Evolutionary conservation across 2,329 filamentous ascomycete species (phyloP), one percentile per base, ranked within the genome.

Genomic region (Ceratocystis colombiana): DNA sequence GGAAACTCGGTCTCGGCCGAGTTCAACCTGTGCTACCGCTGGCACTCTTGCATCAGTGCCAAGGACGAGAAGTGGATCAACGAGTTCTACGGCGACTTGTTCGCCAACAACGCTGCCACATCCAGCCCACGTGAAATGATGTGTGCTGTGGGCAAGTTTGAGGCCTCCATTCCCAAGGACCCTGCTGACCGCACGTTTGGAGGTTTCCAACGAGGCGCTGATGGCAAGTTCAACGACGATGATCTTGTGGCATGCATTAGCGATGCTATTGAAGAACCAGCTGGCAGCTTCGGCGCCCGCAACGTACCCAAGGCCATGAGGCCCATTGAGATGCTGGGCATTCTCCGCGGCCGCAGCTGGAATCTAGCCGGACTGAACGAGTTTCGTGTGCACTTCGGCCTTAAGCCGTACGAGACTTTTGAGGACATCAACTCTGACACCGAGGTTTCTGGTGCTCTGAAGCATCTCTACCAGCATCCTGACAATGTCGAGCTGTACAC

Each of bases 11-110:
- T 93, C 4, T 93, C 89, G 0, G 89, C 88, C 2, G 90, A 96
- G 76, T 96, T 96, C 79, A 95, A 94, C 72, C 80, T 96, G 8
- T 88, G 88, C 70, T 95, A 96, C 74, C 82, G 90, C 69, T 95
- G 90, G 89, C 90, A 95, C 77, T 90, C 89, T 2, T 86, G 87
- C 70, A 88, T 94, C 70, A 84, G 78, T 1, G 82, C 84, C 67
- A 85, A 83, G 69, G 90, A 96, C 71, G 90, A 94, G 72, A 80
- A 85, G 70, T 95, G 90, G 89, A 88, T 90, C 25, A 81, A 90
- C 70, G 79, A 86, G 12, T 80, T 89, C 68, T 90, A 88, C 72
- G 65, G 61, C n/a, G 59, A 64, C 50, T 59, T 70, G 44, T 67
- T 70, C 44, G 68, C 65, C 46, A 66, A 66, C 10, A 64, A 67